These are phyloP conservation scores for Leccinellum rugosiceps DNA, from an alignment of 768 basidiomycete genomes.

Conservation along the genomic window DNA sequence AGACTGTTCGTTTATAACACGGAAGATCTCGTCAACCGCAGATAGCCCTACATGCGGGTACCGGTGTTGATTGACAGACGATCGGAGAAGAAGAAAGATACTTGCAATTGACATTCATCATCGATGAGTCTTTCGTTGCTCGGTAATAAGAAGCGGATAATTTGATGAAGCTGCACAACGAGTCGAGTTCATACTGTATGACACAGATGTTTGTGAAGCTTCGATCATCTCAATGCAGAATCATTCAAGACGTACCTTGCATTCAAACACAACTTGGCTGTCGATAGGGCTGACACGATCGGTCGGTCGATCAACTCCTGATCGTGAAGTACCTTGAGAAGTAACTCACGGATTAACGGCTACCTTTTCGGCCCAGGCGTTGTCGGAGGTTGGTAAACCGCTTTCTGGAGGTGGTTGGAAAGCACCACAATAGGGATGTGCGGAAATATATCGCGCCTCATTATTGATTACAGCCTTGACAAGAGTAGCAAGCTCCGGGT, in stretches of 20 bases:
- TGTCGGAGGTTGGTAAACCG: constrained; percentile 58
- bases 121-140: constrained; percentile 66
- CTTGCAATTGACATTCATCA: constrained; percentile 70
- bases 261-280: constrained; percentile 72
- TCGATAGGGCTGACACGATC: constrained; percentile 52
- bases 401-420: constrained; percentile 82
- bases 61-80: neutral
- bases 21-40: constrained; percentile 70
- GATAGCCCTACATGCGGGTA: constrained; percentile 47
- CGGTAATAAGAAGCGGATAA: constrained; percentile 70
- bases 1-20: constrained; percentile 74
- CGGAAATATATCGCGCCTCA: constrained; percentile 67
- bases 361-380: constrained; percentile 68
- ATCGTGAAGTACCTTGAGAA: neutral
- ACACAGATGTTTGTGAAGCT: neutral
- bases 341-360: constrained; percentile 66
- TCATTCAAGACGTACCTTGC: constrained; percentile 51
- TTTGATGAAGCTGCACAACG: constrained; percentile 75
- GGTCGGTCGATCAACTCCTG: neutral
- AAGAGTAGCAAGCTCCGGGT: constrained; percentile 56
- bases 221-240: neutral
- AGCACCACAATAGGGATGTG: constrained; percentile 76
- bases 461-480: constrained; percentile 83
- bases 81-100: constrained; percentile 2
- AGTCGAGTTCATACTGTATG: constrained; percentile 72